Percentiles rank a stretch among this genome's conserved stretches.
Evolutionary conservation across 176 grass and related monocot genomes (phyloP).

Genomic region (Oryza rufipogon): DNA sequence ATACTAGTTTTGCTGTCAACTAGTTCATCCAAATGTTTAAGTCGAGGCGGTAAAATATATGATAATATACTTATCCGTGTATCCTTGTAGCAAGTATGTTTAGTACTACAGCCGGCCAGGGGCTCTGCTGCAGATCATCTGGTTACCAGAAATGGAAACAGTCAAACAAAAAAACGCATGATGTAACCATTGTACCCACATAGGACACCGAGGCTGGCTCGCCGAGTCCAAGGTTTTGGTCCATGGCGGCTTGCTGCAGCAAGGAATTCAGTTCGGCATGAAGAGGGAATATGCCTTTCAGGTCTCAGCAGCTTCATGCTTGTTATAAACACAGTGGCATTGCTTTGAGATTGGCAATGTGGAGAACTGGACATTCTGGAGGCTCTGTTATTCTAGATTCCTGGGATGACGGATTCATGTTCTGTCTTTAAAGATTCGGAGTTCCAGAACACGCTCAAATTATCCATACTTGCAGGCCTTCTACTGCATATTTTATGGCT

Average conservation of each 20-base stretch:
- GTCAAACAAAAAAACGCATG: not conserved
- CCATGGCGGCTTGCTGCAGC: not conserved
- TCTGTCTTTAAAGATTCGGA: not conserved
- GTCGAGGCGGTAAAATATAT: not conserved
- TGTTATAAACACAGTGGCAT: not conserved
- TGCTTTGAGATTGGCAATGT: not conserved
- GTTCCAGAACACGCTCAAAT: not conserved
- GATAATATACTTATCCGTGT: not conserved
- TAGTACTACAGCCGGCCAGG: not conserved
- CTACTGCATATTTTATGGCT: too few species aligned
- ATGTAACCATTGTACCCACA: not conserved
- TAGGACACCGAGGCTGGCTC: not conserved
- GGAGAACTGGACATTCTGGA: not conserved
- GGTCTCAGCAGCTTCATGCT: not conserved
- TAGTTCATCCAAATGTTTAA: not conserved
- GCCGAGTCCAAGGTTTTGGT: not conserved
- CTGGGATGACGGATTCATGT: not conserved
- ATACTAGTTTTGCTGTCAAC: not conserved
- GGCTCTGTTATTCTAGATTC: too few species aligned
- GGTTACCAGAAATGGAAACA: constrained; percentile 3
- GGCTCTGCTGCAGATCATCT: not conserved
- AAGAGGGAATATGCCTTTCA: not conserved
- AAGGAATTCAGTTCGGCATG: not conserved
- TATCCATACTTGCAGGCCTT: too few species aligned
- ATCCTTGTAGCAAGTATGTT: not conserved